These are phyloP conservation scores for Podaxis carcinomalis DNA, from an alignment of 768 basidiomycete species.

Conservation along the genomic window DNA sequence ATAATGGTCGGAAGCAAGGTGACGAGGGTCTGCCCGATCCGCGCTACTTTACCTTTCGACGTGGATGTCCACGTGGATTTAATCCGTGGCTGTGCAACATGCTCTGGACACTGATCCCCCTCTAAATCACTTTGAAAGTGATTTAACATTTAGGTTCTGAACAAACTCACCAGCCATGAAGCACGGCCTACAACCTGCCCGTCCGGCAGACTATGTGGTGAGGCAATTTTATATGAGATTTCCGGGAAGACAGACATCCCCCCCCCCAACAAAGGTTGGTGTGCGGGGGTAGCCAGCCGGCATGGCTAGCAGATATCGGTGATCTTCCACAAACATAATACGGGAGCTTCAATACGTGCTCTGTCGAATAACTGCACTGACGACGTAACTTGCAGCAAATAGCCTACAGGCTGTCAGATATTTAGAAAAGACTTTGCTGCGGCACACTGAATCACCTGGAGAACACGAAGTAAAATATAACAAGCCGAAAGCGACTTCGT, in stretches of 20 bases:
- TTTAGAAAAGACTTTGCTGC: background rate
- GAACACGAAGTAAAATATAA: background rate
- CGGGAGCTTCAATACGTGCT: background rate
- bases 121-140: too few relatives aligned
- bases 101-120: too few relatives aligned
- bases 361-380: background rate
- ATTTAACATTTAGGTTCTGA: too few relatives aligned
- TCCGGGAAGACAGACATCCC: conserved; percentile 32
- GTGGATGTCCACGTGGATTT: conserved; percentile 4
- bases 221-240: conserved; percentile 24
- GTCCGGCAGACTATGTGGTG: conserved; percentile 14
- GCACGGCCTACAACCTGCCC: conserved; percentile 7
- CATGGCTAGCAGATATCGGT: background rate
- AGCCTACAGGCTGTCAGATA: background rate
- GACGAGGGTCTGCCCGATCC: background rate
- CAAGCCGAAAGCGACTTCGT: background rate
- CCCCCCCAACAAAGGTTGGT: background rate
- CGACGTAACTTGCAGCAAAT: background rate
- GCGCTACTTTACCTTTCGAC: background rate
- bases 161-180: too few relatives aligned
- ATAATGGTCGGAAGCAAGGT: background rate
- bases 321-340: background rate
- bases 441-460: background rate
- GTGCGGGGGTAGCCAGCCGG: background rate
- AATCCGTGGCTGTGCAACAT: conserved; percentile 5